These are phyloP conservation scores for Paxillus involutus DNA, from an alignment of 768 basidiomycete species.

Conservation along the genomic window DNA sequence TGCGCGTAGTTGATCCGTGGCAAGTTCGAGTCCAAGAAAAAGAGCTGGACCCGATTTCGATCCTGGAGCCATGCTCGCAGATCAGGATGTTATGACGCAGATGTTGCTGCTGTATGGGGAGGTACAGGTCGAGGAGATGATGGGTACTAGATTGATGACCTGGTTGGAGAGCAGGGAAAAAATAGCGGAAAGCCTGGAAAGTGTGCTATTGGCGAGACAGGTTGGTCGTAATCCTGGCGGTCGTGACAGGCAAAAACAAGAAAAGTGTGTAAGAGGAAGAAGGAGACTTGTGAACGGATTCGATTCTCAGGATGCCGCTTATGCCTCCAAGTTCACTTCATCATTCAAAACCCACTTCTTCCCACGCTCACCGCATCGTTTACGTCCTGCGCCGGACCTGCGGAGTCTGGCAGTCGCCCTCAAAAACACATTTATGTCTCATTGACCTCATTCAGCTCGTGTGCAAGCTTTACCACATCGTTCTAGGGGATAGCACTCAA, in stretches of 20 bases:
- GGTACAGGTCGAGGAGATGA: slow-evolving; percentile 17
- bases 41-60: slow-evolving; percentile 48
- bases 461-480: slow-evolving; percentile 51
- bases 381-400: too few species aligned
- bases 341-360: slow-evolving; percentile 21
- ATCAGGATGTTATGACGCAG: slow-evolving; percentile 3
- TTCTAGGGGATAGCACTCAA: slow-evolving; percentile 31
- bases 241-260: slow-evolving; percentile 25
- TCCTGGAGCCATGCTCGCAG: slow-evolving; percentile 30
- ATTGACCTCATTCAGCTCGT: slow-evolving; percentile 47
- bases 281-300: slow-evolving; percentile 6
- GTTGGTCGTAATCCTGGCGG: slow-evolving; percentile 17
- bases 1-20: slow-evolving; percentile 80
- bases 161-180: slow-evolving; percentile 12
- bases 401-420: neutral
- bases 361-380: slow-evolving; percentile 22
- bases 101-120: slow-evolving; percentile 5
- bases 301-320: slow-evolving; percentile 12
- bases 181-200: slow-evolving; percentile 2
- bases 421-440: slow-evolving; percentile 15
- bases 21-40: slow-evolving; percentile 85
- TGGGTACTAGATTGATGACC: slow-evolving; percentile 22
- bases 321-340: slow-evolving; percentile 13
- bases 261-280: slow-evolving; percentile 5
- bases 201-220: slow-evolving; percentile 1